A percentile compares a stretch with the other conserved stretches of the same genome.
phyloP scores from a whole-genome alignment of 2,329 filamentous ascomycete genomes.

The Beauveria varroae region DNA sequence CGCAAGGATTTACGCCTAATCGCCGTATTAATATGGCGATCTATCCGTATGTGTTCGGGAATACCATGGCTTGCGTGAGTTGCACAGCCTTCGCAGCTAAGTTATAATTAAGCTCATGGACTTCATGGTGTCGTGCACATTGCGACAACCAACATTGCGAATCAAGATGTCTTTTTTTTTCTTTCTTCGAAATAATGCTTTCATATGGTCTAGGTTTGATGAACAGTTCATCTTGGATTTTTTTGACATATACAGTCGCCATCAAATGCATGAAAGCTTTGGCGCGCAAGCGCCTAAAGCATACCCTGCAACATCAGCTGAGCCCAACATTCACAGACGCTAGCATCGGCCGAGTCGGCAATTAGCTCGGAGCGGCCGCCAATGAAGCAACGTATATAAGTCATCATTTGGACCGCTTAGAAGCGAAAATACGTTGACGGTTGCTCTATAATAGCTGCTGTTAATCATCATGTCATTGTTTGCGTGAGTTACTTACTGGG shows the following conservation, averaged over 20 bases:
- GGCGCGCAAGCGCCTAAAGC: not conserved
- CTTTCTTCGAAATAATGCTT: too few relatives aligned
- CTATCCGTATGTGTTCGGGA: too few relatives aligned
- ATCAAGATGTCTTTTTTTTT: too few relatives aligned
- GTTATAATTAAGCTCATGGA: too few relatives aligned
- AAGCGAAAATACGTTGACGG: not conserved
- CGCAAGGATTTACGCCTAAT: too few relatives aligned
- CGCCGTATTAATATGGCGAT: too few relatives aligned
- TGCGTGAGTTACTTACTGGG: constrained; percentile 28
- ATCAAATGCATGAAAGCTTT: not conserved
- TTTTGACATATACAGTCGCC: not conserved
- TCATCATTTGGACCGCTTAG: not conserved
- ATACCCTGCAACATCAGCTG: not conserved
- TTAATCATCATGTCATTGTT: constrained; percentile 37
- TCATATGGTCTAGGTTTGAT: too few relatives aligned
- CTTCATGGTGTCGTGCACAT: too few relatives aligned
- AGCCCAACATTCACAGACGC: not conserved
- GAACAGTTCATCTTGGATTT: not conserved
- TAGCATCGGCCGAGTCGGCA: constrained; percentile 7
- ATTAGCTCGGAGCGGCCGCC: not conserved
- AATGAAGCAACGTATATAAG: constrained; percentile 1
- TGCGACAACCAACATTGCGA: too few relatives aligned
- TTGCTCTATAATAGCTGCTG: not conserved
- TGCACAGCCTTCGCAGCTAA: too few relatives aligned
- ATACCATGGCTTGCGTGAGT: too few relatives aligned